Conservation (phyloP, 257 asterid species). For the Linaria vulgaris region DNA sequence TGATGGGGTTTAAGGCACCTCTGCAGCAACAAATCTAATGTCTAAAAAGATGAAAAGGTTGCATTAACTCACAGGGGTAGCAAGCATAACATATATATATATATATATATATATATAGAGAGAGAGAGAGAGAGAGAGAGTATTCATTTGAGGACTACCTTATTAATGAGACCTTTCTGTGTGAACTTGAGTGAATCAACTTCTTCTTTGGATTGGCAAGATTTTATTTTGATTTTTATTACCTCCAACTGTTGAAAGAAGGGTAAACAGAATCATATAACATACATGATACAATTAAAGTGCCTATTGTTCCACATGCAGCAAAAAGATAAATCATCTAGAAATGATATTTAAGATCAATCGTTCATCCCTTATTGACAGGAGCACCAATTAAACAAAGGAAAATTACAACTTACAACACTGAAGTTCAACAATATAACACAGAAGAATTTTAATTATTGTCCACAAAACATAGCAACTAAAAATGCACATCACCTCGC, state of each 20-base stretch:
- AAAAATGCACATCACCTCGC: conserved; percentile 56
- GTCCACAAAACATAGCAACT: conserved; percentile 7
- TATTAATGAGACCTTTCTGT: conserved; percentile 75
- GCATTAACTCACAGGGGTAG: not conserved
- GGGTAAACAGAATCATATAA: not conserved
- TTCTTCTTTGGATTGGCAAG: conserved; percentile 82
- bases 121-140: no score
- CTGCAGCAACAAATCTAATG: conserved; percentile 2
- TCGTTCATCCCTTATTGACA: conserved; percentile 5
- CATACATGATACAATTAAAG: not conserved
- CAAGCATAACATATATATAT: conserved; percentile 8
- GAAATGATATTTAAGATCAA: conserved; percentile 1
- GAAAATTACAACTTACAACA: not conserved
- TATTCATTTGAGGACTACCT: conserved; percentile 40
- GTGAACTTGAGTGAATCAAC: conserved; percentile 74
- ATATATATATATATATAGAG: no score
- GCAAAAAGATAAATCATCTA: conserved; percentile 17
- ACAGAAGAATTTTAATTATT: not conserved
- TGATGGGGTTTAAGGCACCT: not conserved
- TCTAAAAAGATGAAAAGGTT: not conserved
- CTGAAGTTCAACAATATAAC: conserved; percentile 5
- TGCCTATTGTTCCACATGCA: not conserved
- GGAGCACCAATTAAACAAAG: conserved; percentile 4
- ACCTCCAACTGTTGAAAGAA: conserved; percentile 59
- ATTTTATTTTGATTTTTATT: conserved; percentile 54